phyloP scores from a whole-genome alignment of 768 basidiomycete species.

The Phanerochaete sordida region DNA sequence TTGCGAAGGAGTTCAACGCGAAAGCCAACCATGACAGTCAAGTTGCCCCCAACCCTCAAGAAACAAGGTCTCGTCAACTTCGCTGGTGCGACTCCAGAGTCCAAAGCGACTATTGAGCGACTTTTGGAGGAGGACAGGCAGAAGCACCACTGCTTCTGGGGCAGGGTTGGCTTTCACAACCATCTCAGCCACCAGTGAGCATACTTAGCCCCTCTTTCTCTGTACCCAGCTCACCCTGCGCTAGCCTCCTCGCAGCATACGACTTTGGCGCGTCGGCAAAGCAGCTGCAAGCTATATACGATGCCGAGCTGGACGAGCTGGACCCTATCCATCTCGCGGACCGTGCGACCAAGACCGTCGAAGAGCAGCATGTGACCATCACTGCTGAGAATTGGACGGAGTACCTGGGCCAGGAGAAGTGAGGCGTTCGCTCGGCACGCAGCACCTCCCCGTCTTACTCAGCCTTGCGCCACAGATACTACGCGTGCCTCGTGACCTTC shows the following conservation, averaged over 20 bases:
- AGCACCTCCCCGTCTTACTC: slow-evolving; percentile 28
- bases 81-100: slow-evolving; percentile 41
- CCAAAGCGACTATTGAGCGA: slow-evolving; percentile 39
- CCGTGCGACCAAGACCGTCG: slow-evolving; percentile 28
- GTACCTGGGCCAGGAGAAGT: slow-evolving; percentile 48
- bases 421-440: slow-evolving; percentile 20
- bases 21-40: background rate
- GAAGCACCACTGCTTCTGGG: slow-evolving; percentile 49
- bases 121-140: slow-evolving; percentile 47
- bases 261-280: slow-evolving; percentile 48
- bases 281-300: slow-evolving; percentile 47
- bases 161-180: slow-evolving; percentile 45
- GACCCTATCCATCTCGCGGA: slow-evolving; percentile 37
- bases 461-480: slow-evolving; percentile 23
- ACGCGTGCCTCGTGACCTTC: slow-evolving; percentile 26
- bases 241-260: slow-evolving; percentile 51
- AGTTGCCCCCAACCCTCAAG: background rate
- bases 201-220: background rate
- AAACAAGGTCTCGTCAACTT: slow-evolving; percentile 41
- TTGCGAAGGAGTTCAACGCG: no score
- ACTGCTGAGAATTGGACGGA: slow-evolving; percentile 45
- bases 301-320: slow-evolving; percentile 34
- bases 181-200: slow-evolving; percentile 59
- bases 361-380: slow-evolving; percentile 25
- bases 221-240: background rate